Conservation (phyloP, 805 yeast genomes). For the Schwanniomyces yamadae region DNA sequence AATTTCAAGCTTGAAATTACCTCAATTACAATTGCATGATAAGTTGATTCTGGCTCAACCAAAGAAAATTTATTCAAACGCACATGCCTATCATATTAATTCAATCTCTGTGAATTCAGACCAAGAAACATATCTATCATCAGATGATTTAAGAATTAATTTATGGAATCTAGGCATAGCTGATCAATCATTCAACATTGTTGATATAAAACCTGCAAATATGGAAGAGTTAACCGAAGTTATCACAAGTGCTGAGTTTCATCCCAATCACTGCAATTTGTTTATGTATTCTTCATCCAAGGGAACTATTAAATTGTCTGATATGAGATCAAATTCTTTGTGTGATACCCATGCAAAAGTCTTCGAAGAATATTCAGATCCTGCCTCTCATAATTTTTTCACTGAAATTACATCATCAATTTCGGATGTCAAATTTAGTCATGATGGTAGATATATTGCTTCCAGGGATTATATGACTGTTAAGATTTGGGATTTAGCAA, state of each 20-base stretch:
- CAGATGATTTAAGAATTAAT: slow-evolving; percentile 93
- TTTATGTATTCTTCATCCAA: slow-evolving; percentile 95
- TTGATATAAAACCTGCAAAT: slow-evolving; percentile 94
- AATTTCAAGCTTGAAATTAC: slow-evolving; percentile 62
- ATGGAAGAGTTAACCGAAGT: slow-evolving; percentile 99
- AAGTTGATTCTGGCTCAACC: slow-evolving; percentile 95
- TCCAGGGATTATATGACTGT: slow-evolving; percentile 96
- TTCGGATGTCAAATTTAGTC: slow-evolving; percentile 88
- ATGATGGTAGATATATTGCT: slow-evolving; percentile 93
- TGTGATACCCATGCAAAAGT: slow-evolving; percentile 87
- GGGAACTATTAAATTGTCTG: slow-evolving; percentile 93
- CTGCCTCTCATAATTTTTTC: slow-evolving; percentile 89
- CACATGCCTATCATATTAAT: slow-evolving; percentile 97
- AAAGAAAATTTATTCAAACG: slow-evolving; percentile 85
- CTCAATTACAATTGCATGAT: slow-evolving; percentile 90
- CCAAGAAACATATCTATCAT: slow-evolving; percentile 89
- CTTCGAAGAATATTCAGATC: slow-evolving; percentile 92
- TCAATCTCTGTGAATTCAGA: slow-evolving; percentile 93
- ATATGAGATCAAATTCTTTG: slow-evolving; percentile 92
- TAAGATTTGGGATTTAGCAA: slow-evolving; percentile 96
- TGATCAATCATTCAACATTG: slow-evolving; percentile 94
- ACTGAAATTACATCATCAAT: slow-evolving; percentile 95
- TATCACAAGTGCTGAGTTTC: slow-evolving; percentile 94
- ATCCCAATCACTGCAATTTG: slow-evolving; percentile 86
- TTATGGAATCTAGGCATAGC: slow-evolving; percentile 94